phyloP scores from a whole-genome alignment of 306 rosid genomes.

The Malus sylvestris region DNA sequence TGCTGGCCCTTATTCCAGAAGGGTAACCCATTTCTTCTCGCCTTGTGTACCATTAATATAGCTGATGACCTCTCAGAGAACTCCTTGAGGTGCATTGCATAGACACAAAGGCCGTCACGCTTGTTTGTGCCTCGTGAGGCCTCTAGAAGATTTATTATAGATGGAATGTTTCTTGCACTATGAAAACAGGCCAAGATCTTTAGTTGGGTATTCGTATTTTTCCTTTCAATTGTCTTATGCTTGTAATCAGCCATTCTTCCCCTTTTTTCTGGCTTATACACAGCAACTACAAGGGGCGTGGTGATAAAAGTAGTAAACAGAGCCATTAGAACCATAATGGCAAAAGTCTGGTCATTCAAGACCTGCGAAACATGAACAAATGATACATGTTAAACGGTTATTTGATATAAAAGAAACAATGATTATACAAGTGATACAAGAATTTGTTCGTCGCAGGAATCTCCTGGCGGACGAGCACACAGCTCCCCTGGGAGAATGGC shows the following conservation, averaged over 20 bases:
- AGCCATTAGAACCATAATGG: slow-evolving; percentile 93
- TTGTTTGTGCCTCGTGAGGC: slow-evolving; percentile 76
- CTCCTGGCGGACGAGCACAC: no score
- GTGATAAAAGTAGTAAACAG: slow-evolving; percentile 80
- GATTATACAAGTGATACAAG: background rate
- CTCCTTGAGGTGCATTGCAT: slow-evolving; percentile 83
- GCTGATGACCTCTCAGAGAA: slow-evolving; percentile 60
- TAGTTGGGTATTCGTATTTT: slow-evolving; percentile 47
- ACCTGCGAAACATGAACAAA: slow-evolving; percentile 40
- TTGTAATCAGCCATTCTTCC: slow-evolving; percentile 34
- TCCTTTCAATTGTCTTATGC: slow-evolving; percentile 46
- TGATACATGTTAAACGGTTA: slow-evolving; percentile 25
- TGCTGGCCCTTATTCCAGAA: slow-evolving; percentile 45
- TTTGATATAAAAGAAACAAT: no score
- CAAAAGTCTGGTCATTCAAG: slow-evolving; percentile 80
- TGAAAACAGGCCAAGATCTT: slow-evolving; percentile 64
- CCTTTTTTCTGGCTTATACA: slow-evolving; percentile 59
- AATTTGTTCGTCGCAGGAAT: slow-evolving; percentile 28
- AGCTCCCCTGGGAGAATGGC: no score
- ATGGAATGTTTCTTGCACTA: slow-evolving; percentile 51
- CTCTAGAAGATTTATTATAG: slow-evolving; percentile 67
- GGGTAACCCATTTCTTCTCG: slow-evolving; percentile 50
- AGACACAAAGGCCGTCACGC: slow-evolving; percentile 54
- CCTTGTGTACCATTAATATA: slow-evolving; percentile 57
- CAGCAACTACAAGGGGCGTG: slow-evolving; percentile 58